A percentile compares a stretch with the other conserved stretches of the same genome.
Conservation (phyloP, 305 asterid genomes). For the Euphrasia arctica region DNA sequence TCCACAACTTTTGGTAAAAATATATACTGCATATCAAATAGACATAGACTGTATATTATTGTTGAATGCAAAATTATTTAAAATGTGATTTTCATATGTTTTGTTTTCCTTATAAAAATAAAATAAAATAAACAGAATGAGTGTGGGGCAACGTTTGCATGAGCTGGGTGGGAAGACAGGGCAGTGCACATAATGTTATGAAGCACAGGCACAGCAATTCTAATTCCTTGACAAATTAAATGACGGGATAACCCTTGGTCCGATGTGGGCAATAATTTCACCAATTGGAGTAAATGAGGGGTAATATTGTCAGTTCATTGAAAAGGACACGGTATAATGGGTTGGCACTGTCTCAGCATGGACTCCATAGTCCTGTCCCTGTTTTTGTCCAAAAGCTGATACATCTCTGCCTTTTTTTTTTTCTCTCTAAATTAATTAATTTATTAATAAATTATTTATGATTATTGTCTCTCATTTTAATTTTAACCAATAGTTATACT, state of each 20-base stretch:
- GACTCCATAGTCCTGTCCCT: conserved; percentile 58
- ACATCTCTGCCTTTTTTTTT: conserved; percentile 22
- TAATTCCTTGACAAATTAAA: conserved; percentile 11
- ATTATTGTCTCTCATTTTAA: too few relatives aligned
- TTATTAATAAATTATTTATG: too few relatives aligned
- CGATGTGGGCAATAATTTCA: conserved; percentile 14
- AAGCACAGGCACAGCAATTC: neutral
- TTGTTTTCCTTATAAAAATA: too few relatives aligned
- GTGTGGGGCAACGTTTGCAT: conserved; percentile 29
- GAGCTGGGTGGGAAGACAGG: conserved; percentile 16
- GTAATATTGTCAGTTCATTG: conserved; percentile 40
- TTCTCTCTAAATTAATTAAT: neutral
- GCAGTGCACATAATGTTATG: conserved; percentile 22
- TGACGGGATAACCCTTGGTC: conserved; percentile 35
- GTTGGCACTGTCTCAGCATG: conserved; percentile 59
- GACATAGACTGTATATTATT: too few relatives aligned
- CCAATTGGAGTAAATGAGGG: conserved; percentile 27
- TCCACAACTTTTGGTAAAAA: too few relatives aligned
- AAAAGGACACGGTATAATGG: conserved; percentile 64
- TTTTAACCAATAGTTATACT: too few relatives aligned
- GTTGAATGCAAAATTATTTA: too few relatives aligned
- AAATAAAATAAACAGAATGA: too few relatives aligned
- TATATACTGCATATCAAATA: too few relatives aligned
- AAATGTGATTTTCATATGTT: too few relatives aligned
- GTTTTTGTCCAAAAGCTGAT: conserved; percentile 58